Base-by-base conservation (phyloP, 768 basidiomycete species). In the Russula griseocarnosa region DNA sequence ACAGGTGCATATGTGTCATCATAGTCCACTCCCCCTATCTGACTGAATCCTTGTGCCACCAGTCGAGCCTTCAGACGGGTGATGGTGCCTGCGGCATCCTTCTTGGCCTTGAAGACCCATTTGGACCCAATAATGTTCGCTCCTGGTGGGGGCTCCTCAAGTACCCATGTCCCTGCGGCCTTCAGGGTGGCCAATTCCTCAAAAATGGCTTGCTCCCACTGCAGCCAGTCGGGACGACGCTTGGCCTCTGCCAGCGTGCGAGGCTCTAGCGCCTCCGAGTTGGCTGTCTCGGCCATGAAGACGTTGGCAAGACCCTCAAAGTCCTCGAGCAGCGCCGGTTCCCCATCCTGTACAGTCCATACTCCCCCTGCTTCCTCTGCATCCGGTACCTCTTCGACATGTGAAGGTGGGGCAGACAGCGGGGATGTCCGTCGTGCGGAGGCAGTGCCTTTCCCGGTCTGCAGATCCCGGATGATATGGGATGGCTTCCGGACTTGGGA, bases 181-280 rank as follows among this genome's bases (percentile, higher is more conserved):
- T 40, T 5, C 40, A 32, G 85, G 44, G 87, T 92, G 0, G 30
- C 30, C 7, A 32, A 7, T 32, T 32, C 30, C 80, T 97, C 10
- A 1, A 4, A 80, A 82, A 26, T 78, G 93, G 49, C 92, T 92
- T 3, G 96, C 24, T 96, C 81, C 89, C 40, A 40, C 40, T 14
- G 5, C n/a, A 3, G 53, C 10, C 26, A 52, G 8, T 52, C 51
- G 0, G 51, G 51, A 5, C 46, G 11, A n/a, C 26, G 51, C 18
- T 28, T 52, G 3, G 51, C 51, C 18, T 52, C 40, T 1, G 51
- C 51, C 2, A 52, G 51, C 26, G 30, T 26, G 4, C 30, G 5
- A 1, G 51, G 51, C 8, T 52, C 51, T 1, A 52, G 1, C 2
- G 51, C 13, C 30, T 52, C 51, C 2, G 26, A 18, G 8, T 52